Evolutionary conservation across 192 early-diverging fungal genomes (phyloP).

Genomic region (Backusella tarrabulga): DNA sequence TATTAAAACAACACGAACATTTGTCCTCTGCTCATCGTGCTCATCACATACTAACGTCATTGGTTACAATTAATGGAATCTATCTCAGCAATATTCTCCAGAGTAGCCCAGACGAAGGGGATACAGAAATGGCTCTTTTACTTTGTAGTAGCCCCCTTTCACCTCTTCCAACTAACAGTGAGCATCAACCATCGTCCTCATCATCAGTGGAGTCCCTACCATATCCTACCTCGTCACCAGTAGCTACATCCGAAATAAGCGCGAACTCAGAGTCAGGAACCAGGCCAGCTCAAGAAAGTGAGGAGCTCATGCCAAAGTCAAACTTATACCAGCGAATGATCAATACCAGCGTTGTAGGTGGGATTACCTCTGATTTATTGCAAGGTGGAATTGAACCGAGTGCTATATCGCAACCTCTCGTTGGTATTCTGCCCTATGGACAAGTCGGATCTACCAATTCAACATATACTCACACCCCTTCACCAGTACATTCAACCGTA

Average conservation of each 20-base stretch:
- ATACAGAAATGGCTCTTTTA: not conserved
- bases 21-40: slow-evolving; percentile 14
- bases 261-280: not conserved
- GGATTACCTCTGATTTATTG: slow-evolving; percentile 21
- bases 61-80: slow-evolving; percentile 13
- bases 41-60: slow-evolving; percentile 3
- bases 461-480: not conserved
- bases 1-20: slow-evolving; percentile 7
- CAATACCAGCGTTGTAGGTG: slow-evolving; percentile 23
- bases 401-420: not conserved
- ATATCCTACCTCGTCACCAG: not conserved
- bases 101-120: not conserved
- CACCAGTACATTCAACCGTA: not conserved
- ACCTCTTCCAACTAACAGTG: not conserved
- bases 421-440: not conserved
- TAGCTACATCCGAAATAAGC: not conserved
- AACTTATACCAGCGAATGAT: slow-evolving; percentile 22
- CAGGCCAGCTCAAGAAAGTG: not conserved
- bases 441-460: not conserved
- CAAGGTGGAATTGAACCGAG: not conserved
- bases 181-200: not conserved
- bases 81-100: not conserved
- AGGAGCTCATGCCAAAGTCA: slow-evolving; percentile 13
- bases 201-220: not conserved
- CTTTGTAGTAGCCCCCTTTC: not conserved